Percentiles rank a stretch among this genome's conserved stretches.
These are phyloP conservation scores for Calamus simplicifolius DNA, from an alignment of 176 grass and related monocot species.

Conservation along the genomic window DNA sequence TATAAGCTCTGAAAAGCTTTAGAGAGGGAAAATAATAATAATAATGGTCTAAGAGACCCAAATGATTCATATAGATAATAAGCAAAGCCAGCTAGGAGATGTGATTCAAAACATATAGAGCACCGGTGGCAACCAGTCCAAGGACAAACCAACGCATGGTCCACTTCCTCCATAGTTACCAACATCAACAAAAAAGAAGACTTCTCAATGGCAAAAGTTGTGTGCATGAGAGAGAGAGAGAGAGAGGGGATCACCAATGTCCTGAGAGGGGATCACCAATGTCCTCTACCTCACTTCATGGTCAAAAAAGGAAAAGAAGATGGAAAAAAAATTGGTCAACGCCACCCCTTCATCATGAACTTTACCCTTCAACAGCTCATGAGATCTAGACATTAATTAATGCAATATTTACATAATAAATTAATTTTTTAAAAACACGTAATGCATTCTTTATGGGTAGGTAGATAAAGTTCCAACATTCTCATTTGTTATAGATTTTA, in stretches of 20 bases:
- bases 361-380: too few species aligned
- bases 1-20: background rate
- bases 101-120: background rate
- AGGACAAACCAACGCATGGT: background rate
- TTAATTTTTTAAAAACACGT: too few species aligned
- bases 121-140: background rate
- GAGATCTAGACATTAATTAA: too few species aligned
- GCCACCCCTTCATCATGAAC: too few species aligned
- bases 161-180: background rate
- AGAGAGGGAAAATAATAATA: background rate
- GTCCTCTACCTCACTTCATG: too few species aligned
- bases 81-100: background rate
- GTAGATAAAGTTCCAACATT: too few species aligned
- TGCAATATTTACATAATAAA: too few species aligned
- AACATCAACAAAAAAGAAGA: background rate
- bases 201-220: background rate
- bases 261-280: background rate
- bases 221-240: background rate
- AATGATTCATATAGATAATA: slow-evolving; percentile 7
- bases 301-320: too few species aligned
- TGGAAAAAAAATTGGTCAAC: too few species aligned
- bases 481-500: too few species aligned
- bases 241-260: background rate
- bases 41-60: background rate
- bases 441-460: too few species aligned